These are phyloP conservation scores for Venturiaceae sp. DNA, from an alignment of 2,329 filamentous ascomycete genomes.

Conservation along the genomic window DNA sequence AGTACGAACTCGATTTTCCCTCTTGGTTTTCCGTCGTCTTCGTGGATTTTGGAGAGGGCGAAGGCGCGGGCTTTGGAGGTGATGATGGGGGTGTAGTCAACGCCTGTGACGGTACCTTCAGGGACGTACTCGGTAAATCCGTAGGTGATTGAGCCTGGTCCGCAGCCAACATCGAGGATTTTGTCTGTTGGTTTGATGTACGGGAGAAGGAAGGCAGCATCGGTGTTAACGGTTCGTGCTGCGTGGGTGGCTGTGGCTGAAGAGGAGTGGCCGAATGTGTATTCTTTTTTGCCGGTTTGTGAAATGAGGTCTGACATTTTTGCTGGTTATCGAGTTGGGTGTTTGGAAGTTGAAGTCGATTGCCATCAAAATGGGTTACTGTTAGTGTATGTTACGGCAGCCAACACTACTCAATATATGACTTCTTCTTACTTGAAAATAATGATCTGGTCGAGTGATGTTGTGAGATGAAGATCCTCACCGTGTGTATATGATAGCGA, in stretches of 20 bases:
- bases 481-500: no score
- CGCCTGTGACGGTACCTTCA: conserved; percentile 32
- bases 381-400: no score
- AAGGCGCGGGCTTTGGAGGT: conserved; percentile 26
- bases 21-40: conserved; percentile 16
- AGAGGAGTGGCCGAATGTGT: conserved; percentile 1
- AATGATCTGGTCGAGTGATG: no score
- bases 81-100: conserved; percentile 34
- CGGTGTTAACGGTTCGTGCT: neutral
- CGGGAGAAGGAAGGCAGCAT: conserved; percentile 7
- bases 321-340: neutral
- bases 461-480: no score
- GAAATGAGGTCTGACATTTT: neutral
- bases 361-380: neutral
- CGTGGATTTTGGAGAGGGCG: neutral
- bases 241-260: neutral
- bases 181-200: conserved; percentile 8
- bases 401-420: no score
- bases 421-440: no score
- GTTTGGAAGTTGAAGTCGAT: neutral
- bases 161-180: conserved; percentile 38
- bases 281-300: conserved; percentile 1
- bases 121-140: conserved; percentile 34
- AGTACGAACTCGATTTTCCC: conserved; percentile 25
- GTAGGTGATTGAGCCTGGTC: conserved; percentile 38